Conservation (phyloP, 1,284 basidiomycete species). For the Ganoderma meredithae region DNA sequence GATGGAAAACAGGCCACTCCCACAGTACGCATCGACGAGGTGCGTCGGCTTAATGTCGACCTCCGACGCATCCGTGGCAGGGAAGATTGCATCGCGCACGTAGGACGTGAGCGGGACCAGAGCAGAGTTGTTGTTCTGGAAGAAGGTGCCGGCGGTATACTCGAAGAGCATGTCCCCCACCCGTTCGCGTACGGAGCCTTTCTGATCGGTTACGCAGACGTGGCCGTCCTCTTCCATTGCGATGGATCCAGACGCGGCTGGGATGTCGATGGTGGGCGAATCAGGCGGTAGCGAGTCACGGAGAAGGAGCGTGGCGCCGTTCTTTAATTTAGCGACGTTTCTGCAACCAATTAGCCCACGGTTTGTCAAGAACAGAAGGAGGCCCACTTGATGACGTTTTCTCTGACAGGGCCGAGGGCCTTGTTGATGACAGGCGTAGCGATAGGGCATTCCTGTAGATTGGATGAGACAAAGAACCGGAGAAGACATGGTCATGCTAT, state of each 20-base stretch:
- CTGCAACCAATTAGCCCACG: slow-evolving; percentile 47
- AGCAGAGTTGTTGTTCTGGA: slow-evolving; percentile 98
- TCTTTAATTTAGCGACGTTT: slow-evolving; percentile 84
- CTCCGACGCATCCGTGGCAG: slow-evolving; percentile 8
- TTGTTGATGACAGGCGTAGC: slow-evolving; percentile 86
- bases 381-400: slow-evolving; percentile 73
- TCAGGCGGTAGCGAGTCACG: slow-evolving; percentile 78
- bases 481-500: background rate
- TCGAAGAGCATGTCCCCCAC: slow-evolving; percentile 88
- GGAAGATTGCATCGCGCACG: slow-evolving; percentile 80
- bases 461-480: background rate
- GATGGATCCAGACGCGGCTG: slow-evolving; percentile 8
- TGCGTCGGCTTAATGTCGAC: slow-evolving; percentile 62
- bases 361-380: background rate
- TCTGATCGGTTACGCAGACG: slow-evolving; percentile 86
- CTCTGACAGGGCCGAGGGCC: slow-evolving; percentile 68
- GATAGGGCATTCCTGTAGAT: slow-evolving; percentile 87
- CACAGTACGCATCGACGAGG: slow-evolving; percentile 93
- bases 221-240: slow-evolving; percentile 54
- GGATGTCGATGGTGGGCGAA: background rate
- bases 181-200: slow-evolving; percentile 82
- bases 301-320: slow-evolving; percentile 90
- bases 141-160: slow-evolving; percentile 91
- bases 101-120: slow-evolving; percentile 85
- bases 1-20: slow-evolving; percentile 92